Base-by-base conservation (phyloP, 2,329 filamentous ascomycete species). In the Verticillium tricorpus region DNA sequence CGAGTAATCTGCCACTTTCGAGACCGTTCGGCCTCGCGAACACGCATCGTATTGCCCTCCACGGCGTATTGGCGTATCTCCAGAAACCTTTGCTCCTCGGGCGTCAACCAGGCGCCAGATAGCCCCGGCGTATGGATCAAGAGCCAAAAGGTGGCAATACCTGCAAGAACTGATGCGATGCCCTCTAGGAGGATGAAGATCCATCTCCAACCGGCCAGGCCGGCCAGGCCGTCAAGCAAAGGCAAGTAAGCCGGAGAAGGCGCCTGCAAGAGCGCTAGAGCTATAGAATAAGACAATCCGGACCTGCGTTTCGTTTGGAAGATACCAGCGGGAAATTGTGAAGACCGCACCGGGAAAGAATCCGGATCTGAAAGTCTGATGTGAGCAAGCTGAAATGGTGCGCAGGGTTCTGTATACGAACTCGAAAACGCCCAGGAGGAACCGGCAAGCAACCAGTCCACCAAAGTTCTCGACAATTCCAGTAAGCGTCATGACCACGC, bases 181-280 rank as follows among this genome's bases (percentile, higher is more conserved):
- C 82, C 82, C 64, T 85, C 82, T 0, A 85, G 72, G 52, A 85
- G 72, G 52, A 85, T 78, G 62, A 85, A 85, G 55, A 83, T 82
- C 81, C 82, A 84, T 54, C 78, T 74, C 80, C 80, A 83, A 12
- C 79, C 79, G 0, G 67, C 69, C 1, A 78, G 67, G 0, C 77
- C 77, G 2, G 75, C 71, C 1, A 73, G 64, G 0, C 80, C 80
- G 31, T 79, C 71, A 73, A 82, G 77, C 78, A 61, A 72, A 77
- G 0, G 80, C 79, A 0, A 82, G 68, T 2, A 82, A 72, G 0
- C 80, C 80, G 0, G 74, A 77, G 61, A 82, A 79, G 0, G 79
- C 79, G 1, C 79, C 79, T 0, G 73, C 72, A 2, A 73, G 64
- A 28, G 73, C 72, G 0, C 72, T 72, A 6, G 73, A 69, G 6